A percentile compares a stretch with the other conserved stretches of the same genome.
phyloP scores from a whole-genome alignment of 768 basidiomycete genomes.

The Agrocybe praecox region DNA sequence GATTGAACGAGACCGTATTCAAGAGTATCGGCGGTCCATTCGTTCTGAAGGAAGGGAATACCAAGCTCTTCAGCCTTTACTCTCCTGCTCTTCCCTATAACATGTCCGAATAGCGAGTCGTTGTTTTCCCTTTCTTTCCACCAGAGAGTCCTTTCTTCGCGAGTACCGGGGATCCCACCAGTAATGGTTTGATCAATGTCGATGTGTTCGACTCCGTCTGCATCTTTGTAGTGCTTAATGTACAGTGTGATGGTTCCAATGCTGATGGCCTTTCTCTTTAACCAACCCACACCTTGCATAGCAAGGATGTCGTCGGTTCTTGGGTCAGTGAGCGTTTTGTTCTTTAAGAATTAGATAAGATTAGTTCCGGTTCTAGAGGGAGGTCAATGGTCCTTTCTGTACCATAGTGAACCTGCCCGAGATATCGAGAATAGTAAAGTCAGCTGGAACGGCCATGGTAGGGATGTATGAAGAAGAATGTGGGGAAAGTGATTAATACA shows the following conservation, averaged over 20 bases:
- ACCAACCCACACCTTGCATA: conserved; percentile 76
- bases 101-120: conserved; percentile 63
- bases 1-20: conserved; percentile 49
- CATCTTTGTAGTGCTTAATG: conserved; percentile 69
- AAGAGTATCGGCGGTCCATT: conserved; percentile 48
- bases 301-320: conserved; percentile 61
- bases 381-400: background rate
- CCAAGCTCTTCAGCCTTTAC: conserved; percentile 47
- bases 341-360: conserved; percentile 39
- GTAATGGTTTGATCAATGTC: conserved; percentile 67
- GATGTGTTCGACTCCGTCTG: conserved; percentile 60
- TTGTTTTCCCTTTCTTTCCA: conserved; percentile 56
- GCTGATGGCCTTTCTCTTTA: conserved; percentile 63
- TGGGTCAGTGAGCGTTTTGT: conserved; percentile 64
- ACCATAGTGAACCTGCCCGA: conserved; percentile 69
- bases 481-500: background rate
- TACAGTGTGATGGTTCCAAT: conserved; percentile 58
- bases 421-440: conserved; percentile 61
- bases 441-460: conserved; percentile 67
- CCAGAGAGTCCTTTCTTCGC: conserved; percentile 57
- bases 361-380: background rate
- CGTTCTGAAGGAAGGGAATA: conserved; percentile 46
- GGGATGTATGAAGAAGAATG: conserved; percentile 12
- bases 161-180: conserved; percentile 60
- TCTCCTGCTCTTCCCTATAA: conserved; percentile 57